Evolutionary conservation across 2,329 filamentous ascomycete species (phyloP), one percentile per base, ranked within the genome.

Genomic region (Tolypocladium guangdongense): DNA sequence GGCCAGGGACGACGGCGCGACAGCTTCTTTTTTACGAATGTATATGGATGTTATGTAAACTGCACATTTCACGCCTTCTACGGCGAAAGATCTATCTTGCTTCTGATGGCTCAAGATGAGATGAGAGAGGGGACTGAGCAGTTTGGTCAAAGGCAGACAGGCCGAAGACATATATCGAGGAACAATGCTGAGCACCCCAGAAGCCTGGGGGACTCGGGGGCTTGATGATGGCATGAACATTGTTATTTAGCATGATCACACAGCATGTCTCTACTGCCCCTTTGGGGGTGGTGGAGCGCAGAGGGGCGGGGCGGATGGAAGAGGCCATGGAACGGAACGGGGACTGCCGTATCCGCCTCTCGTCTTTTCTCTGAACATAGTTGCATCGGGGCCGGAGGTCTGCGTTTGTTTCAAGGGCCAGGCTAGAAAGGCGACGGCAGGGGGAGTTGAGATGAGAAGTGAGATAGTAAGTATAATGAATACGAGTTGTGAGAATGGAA

Each of bases 31-130:
- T 60, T 63, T 55, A 65, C 59, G 65, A 64, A 66, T 65, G 63
- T 68, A 70, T 64, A 66, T 68, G 66, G 63, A 65, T 63, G 63
- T 63, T 57, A 64, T 68, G 67, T 71, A 68, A 45, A 52, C 60
- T 65, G 62, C 63, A 64, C 60, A 63, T 64, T 63, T 63, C 50
- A 46, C 50, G 37, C 8, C 41, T 48, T 27, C 37, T 49, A 37
- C 32, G 54, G 22, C 20, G 33, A 32, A 52, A 51, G 51, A 53
- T 56, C 36, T 54, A 54, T 52, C 24, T 47, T 45, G 49, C 16
- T 52, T 51, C 54, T 52, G 48, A 46, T 47, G 39, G 49, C 52
- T 51, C 45, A 11, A 43, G n/a, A 33, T 8, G 33, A 22, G 49
- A 49, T 30, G n/a, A 33, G 14, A 33, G 50, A 37, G 24, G 50